Base-by-base conservation (phyloP, 768 basidiomycete genomes). In the Lyophyllum decastes region DNA sequence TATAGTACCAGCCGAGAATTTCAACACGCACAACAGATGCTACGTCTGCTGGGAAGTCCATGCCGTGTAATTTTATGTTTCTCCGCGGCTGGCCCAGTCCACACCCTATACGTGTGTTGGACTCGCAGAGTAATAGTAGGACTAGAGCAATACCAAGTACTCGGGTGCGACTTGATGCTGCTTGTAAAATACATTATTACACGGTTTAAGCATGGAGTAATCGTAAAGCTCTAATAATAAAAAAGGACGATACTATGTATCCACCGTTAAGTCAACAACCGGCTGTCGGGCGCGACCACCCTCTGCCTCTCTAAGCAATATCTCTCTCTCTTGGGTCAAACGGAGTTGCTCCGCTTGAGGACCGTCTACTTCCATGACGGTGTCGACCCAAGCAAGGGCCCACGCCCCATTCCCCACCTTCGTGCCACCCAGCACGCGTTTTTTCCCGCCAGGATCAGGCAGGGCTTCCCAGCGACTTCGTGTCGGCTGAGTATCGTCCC, bases 311-410 rank as follows among this genome's bases (percentile, higher is more conserved):
- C 40, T 25, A 11, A 59, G 50, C 25, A 51, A 33, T 0, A 10
- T 38, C 22, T 27, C 26, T 45, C 43, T 55, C n/a, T 22, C 41
- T 4, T 12, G 45, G 24, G 54, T 17, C 0, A 52, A 24, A n/a
- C 54, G 55, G 7, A 17, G 33, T 22, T 62, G 52, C 11, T 45
- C 43, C 8, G 24, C 34, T 30, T 43, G 48, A 14, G 30, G 33
- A 35, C 41, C 25, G 51, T 59, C 54, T 4, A 63, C 49, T 46
- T 80, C 77, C 78, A 82, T 79, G 52, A 79, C 65, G 0, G 82
- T 83, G 63, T 92, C 92, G 19, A 92, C 78, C 84, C 88, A 91
- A 4, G 89, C 88, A 49, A 94, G 69, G 0, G 82, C 90, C 93
- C 92, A 94, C 4, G 88, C 90, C 0, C 83, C 85, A 63, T 88